Evolutionary conservation across 176 grass and related monocot species (phyloP), one percentile per base, ranked within the genome.

Genomic region (Saccharum officinarum): DNA sequence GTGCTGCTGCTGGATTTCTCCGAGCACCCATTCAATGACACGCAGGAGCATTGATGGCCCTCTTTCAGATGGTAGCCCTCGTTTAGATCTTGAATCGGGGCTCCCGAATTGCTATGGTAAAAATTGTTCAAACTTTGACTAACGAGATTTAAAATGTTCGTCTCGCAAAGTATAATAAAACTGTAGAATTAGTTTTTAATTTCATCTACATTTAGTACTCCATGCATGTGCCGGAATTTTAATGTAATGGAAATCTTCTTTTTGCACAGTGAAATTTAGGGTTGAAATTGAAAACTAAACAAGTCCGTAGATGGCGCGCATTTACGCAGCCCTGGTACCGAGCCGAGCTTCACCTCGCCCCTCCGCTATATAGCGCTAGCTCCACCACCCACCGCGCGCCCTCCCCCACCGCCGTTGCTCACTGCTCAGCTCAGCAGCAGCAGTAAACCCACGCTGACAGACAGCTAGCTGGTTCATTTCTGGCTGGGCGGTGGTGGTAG

Each of bases 1-100:
- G 20, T 26, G 67, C 4, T 38, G 44, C 41, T 45, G 77, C 52
- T 82, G 66, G 31, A n/a, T 77, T 42, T 42, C 80, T 49, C 25
- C 79, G 34, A 50, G 8, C 45, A 30, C 72, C 22, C 67, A 87
- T 87, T 90, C 18, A 90, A 85, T 78, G 10, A 70, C 68, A 49
- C 88, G 77, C 55, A 18, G 84, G 45, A 68, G 84, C 88, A 86
- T 87, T 90, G 59, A 83, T 84, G 89, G 18, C 80, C 39, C 47
- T 9, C 85, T 84, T 91, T 91, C 85, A 64, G 79, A 76, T 22
- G 89, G 89, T 87, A n/a, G n/a, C n/a, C n/a, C n/a, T n/a, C n/a
- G n/a, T n/a, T n/a, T n/a, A n/a, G n/a, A n/a, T n/a, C n/a, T n/a
- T n/a, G n/a, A n/a, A n/a, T n/a, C n/a, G n/a, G n/a, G n/a, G n/a